Conservation (phyloP, 2,329 filamentous ascomycete species). For the Stagonosporopsis cucurbitacearum region DNA sequence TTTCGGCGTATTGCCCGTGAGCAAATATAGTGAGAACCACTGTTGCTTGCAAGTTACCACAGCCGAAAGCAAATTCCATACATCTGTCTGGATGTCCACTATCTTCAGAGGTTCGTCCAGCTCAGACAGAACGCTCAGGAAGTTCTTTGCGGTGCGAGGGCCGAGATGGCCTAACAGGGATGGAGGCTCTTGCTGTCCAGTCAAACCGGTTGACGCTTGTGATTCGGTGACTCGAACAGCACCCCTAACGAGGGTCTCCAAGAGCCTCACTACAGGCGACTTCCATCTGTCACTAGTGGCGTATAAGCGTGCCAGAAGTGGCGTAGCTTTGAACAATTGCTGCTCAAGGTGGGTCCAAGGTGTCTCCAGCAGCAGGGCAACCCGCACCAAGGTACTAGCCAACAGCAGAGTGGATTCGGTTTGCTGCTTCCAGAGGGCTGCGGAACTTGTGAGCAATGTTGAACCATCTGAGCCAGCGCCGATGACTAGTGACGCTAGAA, state of each 20-base stretch:
- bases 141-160: constrained; percentile 79
- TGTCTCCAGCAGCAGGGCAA: constrained; percentile 68
- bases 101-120: constrained; percentile 78
- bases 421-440: constrained; percentile 61
- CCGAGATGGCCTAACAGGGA: constrained; percentile 92
- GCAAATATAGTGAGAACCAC: constrained; percentile 92
- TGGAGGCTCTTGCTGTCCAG: constrained; percentile 68
- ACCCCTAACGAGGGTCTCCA: constrained; percentile 75
- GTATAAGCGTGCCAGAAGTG: constrained; percentile 77
- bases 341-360: constrained; percentile 72
- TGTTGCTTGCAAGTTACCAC: constrained; percentile 90
- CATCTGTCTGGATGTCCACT: constrained; percentile 67
- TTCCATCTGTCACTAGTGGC: constrained; percentile 72
- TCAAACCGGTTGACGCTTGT: constrained; percentile 15
- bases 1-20: constrained; percentile 85
- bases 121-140: constrained; percentile 77
- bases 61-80: constrained; percentile 86
- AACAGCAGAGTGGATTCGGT: constrained; percentile 70
- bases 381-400: constrained; percentile 72
- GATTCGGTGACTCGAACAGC: constrained; percentile 64
- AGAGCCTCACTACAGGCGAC: constrained; percentile 68
- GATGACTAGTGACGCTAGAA: constrained; percentile 73
- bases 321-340: constrained; percentile 81
- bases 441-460: constrained; percentile 54
- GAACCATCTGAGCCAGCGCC: constrained; percentile 46